These are phyloP conservation scores for Trypethelium eluteriae DNA, from an alignment of 495 filamentous ascomycete genomes.

Conservation along the genomic window DNA sequence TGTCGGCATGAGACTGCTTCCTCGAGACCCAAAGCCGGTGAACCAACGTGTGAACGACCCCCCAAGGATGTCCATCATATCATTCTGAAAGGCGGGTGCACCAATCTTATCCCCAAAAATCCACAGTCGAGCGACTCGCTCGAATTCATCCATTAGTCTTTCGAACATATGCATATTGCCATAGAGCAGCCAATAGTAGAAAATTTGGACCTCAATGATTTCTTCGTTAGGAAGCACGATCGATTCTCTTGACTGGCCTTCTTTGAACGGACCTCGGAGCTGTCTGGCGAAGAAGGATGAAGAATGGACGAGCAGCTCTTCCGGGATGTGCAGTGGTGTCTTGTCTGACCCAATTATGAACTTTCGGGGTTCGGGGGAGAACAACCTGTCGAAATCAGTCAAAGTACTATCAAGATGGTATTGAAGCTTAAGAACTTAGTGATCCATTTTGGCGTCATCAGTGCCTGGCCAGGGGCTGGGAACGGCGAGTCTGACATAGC, in stretches of 20 bases:
- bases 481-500: neutral
- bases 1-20: neutral
- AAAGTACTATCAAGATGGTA: no score
- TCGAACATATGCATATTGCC: neutral
- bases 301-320: neutral
- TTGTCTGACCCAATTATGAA: neutral
- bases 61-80: neutral
- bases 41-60: neutral
- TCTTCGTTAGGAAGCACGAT: neutral
- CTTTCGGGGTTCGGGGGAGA: neutral
- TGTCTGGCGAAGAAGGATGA: neutral
- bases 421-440: neutral
- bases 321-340: neutral
- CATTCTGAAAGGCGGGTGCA: neutral
- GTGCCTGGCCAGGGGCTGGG: neutral
- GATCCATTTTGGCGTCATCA: neutral
- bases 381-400: neutral
- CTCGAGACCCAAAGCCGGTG: neutral
- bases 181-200: conserved; percentile 2
- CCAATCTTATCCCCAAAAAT: neutral
- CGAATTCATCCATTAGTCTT: neutral
- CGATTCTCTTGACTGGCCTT: neutral
- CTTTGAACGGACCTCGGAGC: neutral
- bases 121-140: neutral
- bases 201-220: neutral